Conservation (phyloP, 31 red algal genomes). For the Asparagopsis taxiformis region DNA sequence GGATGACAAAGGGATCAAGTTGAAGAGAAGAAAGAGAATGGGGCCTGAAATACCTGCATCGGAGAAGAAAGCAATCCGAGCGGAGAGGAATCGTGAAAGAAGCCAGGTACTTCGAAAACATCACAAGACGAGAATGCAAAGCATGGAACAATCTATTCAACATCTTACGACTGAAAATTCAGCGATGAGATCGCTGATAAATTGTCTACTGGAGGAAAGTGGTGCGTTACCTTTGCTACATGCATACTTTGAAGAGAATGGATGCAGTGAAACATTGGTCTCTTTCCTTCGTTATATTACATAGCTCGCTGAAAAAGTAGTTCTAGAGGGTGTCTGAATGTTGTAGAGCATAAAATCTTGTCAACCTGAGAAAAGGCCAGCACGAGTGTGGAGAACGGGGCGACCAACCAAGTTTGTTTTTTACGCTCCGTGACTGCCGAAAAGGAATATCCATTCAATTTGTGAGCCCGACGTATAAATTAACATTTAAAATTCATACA, state of each 20-base stretch:
- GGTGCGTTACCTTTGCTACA: conserved; percentile 16
- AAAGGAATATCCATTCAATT: too few species aligned
- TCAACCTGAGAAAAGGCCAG: too few species aligned
- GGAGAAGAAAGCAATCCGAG: conserved; percentile 59
- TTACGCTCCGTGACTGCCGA: too few species aligned
- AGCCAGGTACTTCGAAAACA: conserved; percentile 51
- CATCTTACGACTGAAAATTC: conserved; percentile 41
- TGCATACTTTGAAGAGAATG: conserved; percentile 29
- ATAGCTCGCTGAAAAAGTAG: not conserved
- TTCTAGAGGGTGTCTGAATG: not conserved
- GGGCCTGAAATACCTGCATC: conserved; percentile 46
- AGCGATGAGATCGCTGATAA: conserved; percentile 33
- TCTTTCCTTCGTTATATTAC: conserved; percentile 15
- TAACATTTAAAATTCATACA: too few species aligned
- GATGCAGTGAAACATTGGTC: conserved; percentile 43
- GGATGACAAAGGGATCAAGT: conserved; percentile 27
- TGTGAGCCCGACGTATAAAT: too few species aligned
- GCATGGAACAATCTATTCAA: conserved; percentile 20
- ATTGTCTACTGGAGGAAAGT: conserved; percentile 41
- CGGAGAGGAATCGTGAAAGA: conserved; percentile 61
- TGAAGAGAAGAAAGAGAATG: conserved; percentile 65
- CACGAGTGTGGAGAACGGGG: too few species aligned
- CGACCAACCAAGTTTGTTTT: too few species aligned
- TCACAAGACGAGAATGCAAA: conserved; percentile 39
- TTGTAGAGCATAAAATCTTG: not conserved